Base-by-base conservation (phyloP, 2,329 filamentous ascomycete species). In the Ophiocordyceps australis region DNA sequence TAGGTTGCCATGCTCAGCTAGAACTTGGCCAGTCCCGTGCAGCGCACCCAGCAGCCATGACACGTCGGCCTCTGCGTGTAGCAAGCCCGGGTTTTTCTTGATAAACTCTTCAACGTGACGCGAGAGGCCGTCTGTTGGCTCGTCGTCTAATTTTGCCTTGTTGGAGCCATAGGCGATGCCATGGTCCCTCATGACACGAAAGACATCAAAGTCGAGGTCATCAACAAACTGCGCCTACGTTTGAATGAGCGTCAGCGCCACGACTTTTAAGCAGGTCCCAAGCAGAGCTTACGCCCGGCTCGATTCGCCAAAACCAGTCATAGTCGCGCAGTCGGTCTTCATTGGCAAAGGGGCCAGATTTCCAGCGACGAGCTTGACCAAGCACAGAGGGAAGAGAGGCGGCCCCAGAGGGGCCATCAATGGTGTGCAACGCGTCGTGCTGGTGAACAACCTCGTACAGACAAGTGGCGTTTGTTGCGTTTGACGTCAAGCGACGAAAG, bases 341-440 rank as follows among this genome's bases (percentile, higher is more conserved):
- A 28, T 74, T 66, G 46, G 81, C 82, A 57, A 91, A 86, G 42
- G 80, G 60, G 29, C 79, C 80, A 34, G 73, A 76, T 48, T 83
- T 85, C 80, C 80, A 89, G 23, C 76, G 67, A 40, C 73, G 79
- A 67, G 80, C 80, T 42, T 81, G 70, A 40, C 80, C 74, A 47
- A 72, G n/a, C n/a, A n/a, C n/a, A n/a, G n/a, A 28, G 23, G 76
- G 22, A 74, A 56, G 30, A 73, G 65, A 30, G 11, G 17, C 13
- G 16, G 20, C 26, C 10, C 16, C 21, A 6, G 17, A 15, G 17
- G 4, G 14, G 20, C 14, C 14, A 10, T 22, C 22, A 9, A 73
- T 82, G 6, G 57, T 54, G 1, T 80, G 78, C 2, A 76, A 57
- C 80, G 78, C 86, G 49, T 86, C 75, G 36, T 81, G 72, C 36